Base-by-base conservation (phyloP, 805 yeast genomes). In the Lipomyces chichibuensis region DNA sequence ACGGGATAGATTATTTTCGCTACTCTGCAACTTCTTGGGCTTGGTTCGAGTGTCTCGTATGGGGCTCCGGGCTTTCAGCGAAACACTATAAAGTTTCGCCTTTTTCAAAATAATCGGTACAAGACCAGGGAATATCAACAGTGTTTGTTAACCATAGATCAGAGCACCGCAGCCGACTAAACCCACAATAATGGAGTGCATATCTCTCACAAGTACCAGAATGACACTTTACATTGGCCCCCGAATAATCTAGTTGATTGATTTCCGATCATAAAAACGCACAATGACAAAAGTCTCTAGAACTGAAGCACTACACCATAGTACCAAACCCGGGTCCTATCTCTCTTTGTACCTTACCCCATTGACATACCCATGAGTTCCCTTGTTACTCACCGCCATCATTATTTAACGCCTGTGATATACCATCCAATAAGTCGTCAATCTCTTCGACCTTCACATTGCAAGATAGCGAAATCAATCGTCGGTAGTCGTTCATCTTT, bases 401-500 rank as follows among this genome's bases (percentile, higher is more conserved):
- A 29, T 29, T 29, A 52, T 52, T 52, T 46, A 69, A 57, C 9
- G 71, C 71, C 63, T 69, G 71, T 9, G 70, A 66, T 17, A 69
- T 69, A 9, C 71, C 97, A 71, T 90, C 94, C 60, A 94, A 81
- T 66, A 92, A 82, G 37, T 90, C 89, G 71, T 89, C 91, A 65
- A 94, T 88, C 67, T 90, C 95, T 67, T 91, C 96, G 25, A 88
- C 83, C 60, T 87, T 85, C 63, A 92, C 82, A 1, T 91, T 96
- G 75, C 96, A 90, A 59, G 91, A 85, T 58, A 87, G 80, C 29
- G 94, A 85, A 55, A 95, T 88, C 68, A 94, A 81, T 74, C 87
- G 87, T 70, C 96, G 83, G 80, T 94, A 89, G 75, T 91, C 92
- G 73, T 86, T 84, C 85, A 91, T 88, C 76, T 87, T 89, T 37